Conservation (phyloP, 1,284 basidiomycete genomes). For the Porodaedalea pini region DNA sequence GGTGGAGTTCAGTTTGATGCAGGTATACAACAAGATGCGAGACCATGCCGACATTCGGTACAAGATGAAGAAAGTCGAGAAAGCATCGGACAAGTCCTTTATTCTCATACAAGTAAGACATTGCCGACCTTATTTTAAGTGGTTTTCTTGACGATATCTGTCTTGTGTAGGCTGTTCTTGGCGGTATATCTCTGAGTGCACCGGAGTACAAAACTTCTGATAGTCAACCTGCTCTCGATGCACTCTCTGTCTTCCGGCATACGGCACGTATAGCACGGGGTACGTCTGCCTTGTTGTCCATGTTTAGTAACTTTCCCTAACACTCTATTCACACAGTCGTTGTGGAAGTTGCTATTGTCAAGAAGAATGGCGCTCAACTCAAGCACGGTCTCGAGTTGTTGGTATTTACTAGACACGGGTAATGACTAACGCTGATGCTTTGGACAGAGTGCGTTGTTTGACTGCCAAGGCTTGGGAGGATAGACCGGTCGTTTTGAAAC, state of each 20-base stretch:
- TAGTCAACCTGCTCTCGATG: conserved; percentile 68
- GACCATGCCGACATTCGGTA: conserved; percentile 71
- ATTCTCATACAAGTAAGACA: conserved; percentile 62
- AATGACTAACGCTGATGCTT: conserved; percentile 19
- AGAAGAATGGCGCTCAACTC: conserved; percentile 56
- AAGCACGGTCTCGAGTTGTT: conserved; percentile 72
- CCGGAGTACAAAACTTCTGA: conserved; percentile 66
- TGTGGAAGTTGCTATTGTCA: conserved; percentile 66
- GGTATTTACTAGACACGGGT: conserved; percentile 24
- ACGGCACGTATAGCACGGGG: conserved; percentile 64
- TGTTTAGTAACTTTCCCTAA: not conserved
- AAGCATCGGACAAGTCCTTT: conserved; percentile 66
- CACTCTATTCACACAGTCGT: conserved; percentile 43
- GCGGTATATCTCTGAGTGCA: conserved; percentile 62
- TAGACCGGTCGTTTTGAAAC: conserved; percentile 70
- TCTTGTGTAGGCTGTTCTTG: conserved; percentile 65
- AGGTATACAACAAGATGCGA: conserved; percentile 64
- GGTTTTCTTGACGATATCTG: conserved; percentile 2
- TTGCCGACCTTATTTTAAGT: not conserved
- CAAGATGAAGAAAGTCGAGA: conserved; percentile 62
- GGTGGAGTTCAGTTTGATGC: not conserved
- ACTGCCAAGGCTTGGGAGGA: conserved; percentile 84
- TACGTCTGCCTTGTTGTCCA: too few species aligned
- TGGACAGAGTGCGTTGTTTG: conserved; percentile 63
- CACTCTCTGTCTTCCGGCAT: conserved; percentile 63